These are phyloP conservation scores for Epichloe sp. DNA, from an alignment of 2,329 filamentous ascomycete genomes.

Conservation along the genomic window DNA sequence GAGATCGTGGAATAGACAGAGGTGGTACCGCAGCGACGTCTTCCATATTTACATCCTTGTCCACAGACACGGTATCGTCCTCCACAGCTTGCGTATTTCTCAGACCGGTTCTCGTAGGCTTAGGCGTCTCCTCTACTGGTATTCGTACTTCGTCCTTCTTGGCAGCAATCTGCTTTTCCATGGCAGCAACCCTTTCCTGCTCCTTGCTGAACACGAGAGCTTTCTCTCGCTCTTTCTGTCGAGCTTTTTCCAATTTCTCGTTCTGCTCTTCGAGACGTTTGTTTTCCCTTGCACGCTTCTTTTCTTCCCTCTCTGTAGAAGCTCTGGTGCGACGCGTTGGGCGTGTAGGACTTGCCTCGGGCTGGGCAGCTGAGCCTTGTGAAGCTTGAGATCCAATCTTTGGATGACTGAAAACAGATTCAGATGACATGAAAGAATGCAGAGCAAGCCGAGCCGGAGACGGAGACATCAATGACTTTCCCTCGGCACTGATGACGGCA, in stretches of 20 bases:
- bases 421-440: conserved; percentile 32
- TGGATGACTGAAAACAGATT: conserved; percentile 26
- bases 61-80: conserved; percentile 15
- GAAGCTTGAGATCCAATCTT: conserved; percentile 12
- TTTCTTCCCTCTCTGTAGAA: conserved; percentile 50
- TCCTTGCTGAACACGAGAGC: conserved; percentile 46
- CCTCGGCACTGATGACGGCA: conserved; percentile 48
- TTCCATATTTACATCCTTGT: conserved; percentile 40
- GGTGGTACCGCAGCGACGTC: conserved; percentile 46
- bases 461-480: conserved; percentile 46
- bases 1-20: conserved; percentile 42
- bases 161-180: conserved; percentile 39
- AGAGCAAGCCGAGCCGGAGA: conserved; percentile 33
- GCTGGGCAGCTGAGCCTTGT: conserved; percentile 8
- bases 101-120: conserved; percentile 36
- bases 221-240: conserved; percentile 58
- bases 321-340: conserved; percentile 39
- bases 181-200: conserved; percentile 37
- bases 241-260: conserved; percentile 51
- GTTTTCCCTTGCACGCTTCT: conserved; percentile 52
- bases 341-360: conserved; percentile 28
- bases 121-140: conserved; percentile 28
- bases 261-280: conserved; percentile 47
- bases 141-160: conserved; percentile 39
- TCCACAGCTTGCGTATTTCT: conserved; percentile 31